Evolutionary conservation across 441 rosid genomes (phyloP), one percentile per base, ranked within the genome.

Genomic region (Pelargonium cotyledonis): DNA sequence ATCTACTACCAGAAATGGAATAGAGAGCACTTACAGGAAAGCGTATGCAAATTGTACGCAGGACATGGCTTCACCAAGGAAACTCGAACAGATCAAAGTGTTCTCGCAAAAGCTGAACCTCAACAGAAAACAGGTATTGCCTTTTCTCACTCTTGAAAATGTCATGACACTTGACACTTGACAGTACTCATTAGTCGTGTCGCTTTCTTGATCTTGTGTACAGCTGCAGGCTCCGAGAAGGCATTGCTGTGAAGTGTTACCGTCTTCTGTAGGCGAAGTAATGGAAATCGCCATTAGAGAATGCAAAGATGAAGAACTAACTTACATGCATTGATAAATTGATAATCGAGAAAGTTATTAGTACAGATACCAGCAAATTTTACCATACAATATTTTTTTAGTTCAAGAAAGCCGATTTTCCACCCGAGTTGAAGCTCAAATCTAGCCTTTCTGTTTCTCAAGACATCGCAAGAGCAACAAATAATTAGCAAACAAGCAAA

Each of bases 191-290:
- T 35, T 35, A 35, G 40, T 5, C 40, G 5, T 35, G 6, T 35
- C 40, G 40, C 7, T 35, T 35, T 35, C 40, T 35, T 5, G 40
- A 35, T 51, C 58, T 67, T 71, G 65, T 3, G 12, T 73, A 72
- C 80, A 92, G 98, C 73, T 92, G 80, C 80, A 64, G 74, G 91
- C 90, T 53, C 97, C 94, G 0, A 88, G 96, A 74, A 77, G 99
- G 76, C 95, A 91, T 1, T 94, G 99, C 51, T 87, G 97, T 79
- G 89, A 88, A 49, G 81, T 90, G 18, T 80, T 90, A 68, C 91
- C 89, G 62, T 83, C 96, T 9, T 76, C 84, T 10, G 72, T 62
- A 40, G 80, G 82, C 5, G 63, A 79, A 58, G 72, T 79, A 44
- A 77, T 94, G 90, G 92, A 91, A 69, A 73, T 94, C 53, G 79